These are phyloP conservation scores for Cymbopogon citratus DNA, from an alignment of 176 grass and related monocot genomes.

Conservation along the genomic window DNA sequence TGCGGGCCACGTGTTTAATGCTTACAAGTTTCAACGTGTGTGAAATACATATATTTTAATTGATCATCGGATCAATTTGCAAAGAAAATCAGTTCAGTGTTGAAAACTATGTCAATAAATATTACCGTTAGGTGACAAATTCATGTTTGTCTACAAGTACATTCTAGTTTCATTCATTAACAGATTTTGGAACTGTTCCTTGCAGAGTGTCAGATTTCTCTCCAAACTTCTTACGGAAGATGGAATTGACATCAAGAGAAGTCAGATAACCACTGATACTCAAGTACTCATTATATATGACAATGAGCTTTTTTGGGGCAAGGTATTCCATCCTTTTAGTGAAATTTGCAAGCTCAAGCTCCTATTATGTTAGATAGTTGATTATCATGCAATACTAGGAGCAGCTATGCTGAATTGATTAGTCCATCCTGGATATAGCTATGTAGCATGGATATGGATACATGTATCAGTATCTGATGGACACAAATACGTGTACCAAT, in stretches of 20 bases:
- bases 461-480: too few species aligned
- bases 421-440: background rate
- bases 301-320: background rate
- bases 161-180: constrained; percentile 19
- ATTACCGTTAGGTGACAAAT: background rate
- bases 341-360: background rate
- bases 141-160: background rate
- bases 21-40: background rate
- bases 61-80: background rate
- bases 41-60: background rate
- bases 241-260: constrained; percentile 90
- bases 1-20: background rate
- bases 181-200: constrained; percentile 18
- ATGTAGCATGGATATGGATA: background rate
- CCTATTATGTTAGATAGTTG: background rate
- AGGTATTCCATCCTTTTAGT: background rate
- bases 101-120: background rate
- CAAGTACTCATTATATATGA: background rate
- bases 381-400: background rate
- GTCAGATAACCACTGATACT: constrained; percentile 47
- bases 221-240: constrained; percentile 82
- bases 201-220: constrained; percentile 89
- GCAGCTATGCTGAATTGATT: background rate
- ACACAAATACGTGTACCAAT: too few species aligned
- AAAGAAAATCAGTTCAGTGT: background rate